These are phyloP conservation scores for Teunomyces cretensis DNA, from an alignment of 805 yeast genomes.

Conservation along the genomic window DNA sequence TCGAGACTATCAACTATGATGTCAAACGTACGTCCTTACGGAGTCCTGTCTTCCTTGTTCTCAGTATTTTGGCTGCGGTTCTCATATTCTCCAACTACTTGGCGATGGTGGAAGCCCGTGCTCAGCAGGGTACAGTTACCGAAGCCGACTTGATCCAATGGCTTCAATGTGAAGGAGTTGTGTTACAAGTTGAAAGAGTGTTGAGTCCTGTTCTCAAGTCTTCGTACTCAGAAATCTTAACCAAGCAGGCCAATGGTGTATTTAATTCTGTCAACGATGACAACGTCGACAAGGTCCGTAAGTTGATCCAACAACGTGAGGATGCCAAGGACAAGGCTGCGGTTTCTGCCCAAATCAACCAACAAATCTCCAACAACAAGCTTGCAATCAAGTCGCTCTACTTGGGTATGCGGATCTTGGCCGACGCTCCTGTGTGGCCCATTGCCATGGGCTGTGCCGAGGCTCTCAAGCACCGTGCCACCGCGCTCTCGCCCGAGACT, in stretches of 20 bases:
- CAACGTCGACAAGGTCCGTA: constrained; percentile 7
- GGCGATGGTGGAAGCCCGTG: constrained; percentile 48
- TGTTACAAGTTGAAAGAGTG: constrained; percentile 60
- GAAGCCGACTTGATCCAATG: constrained; percentile 34
- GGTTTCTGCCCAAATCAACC: constrained; percentile 44
- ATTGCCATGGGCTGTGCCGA: constrained; percentile 77
- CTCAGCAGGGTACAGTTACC: constrained; percentile 14
- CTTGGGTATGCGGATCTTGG: constrained; percentile 71
- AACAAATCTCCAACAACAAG: constrained; percentile 45
- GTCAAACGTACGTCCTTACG: constrained; percentile 66
- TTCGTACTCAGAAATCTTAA: constrained; percentile 57
- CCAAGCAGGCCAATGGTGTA: constrained; percentile 60
- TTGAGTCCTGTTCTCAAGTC: constrained; percentile 52
- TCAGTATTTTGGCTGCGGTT: constrained; percentile 65
- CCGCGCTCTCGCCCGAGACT: not conserved
- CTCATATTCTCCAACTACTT: constrained; percentile 64
- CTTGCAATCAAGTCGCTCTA: constrained; percentile 58
- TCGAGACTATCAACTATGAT: constrained; percentile 52
- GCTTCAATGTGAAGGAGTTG: constrained; percentile 60
- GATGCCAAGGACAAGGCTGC: constrained; percentile 44
- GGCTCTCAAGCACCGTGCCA: constrained; percentile 61
- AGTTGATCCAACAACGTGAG: constrained; percentile 9
- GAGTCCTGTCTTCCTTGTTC: constrained; percentile 74
- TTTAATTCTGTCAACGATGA: constrained; percentile 33
- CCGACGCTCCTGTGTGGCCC: constrained; percentile 89